Evolutionary conservation across 345 rosid species (phyloP).

Genomic region (Pistacia integerrima): DNA sequence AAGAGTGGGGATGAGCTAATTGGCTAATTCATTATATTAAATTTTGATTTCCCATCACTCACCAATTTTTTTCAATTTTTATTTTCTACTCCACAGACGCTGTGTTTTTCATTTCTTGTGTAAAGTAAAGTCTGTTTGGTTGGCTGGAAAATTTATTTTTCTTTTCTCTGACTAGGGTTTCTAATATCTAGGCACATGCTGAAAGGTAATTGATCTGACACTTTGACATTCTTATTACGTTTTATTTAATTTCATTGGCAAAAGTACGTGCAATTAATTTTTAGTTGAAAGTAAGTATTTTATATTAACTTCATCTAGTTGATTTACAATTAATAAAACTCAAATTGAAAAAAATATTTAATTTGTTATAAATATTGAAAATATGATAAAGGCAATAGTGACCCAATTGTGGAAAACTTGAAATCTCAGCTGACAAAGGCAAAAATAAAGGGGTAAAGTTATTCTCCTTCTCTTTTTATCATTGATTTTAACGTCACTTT

Average conservation of each 20-base stretch:
- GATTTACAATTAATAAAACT: not conserved
- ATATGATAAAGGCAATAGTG: not conserved
- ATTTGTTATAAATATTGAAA: no score
- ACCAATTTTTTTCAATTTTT: not conserved
- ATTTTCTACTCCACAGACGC: not conserved
- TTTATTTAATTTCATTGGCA: not conserved
- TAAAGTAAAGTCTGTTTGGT: conserved; percentile 1
- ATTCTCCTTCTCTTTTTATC: conserved; percentile 28
- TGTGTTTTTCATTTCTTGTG: not conserved
- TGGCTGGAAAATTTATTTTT: not conserved
- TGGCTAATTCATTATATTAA: not conserved
- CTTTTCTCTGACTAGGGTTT: not conserved
- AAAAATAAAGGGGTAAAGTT: conserved; percentile 31
- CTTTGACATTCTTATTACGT: not conserved
- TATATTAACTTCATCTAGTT: conserved; percentile 13
- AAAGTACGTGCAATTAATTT: conserved; percentile 5
- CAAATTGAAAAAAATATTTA: no score
- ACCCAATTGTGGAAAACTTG: conserved; percentile 29
- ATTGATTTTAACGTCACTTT: conserved; percentile 28
- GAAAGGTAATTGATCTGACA: not conserved
- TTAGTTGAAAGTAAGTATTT: conserved; percentile 16
- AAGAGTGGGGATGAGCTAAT: not conserved
- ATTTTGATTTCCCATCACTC: not conserved
- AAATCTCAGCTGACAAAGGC: conserved; percentile 29
- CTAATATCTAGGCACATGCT: not conserved